Conservation (phyloP, 768 basidiomycete genomes). For the Hemileccinum rubropunctum region DNA sequence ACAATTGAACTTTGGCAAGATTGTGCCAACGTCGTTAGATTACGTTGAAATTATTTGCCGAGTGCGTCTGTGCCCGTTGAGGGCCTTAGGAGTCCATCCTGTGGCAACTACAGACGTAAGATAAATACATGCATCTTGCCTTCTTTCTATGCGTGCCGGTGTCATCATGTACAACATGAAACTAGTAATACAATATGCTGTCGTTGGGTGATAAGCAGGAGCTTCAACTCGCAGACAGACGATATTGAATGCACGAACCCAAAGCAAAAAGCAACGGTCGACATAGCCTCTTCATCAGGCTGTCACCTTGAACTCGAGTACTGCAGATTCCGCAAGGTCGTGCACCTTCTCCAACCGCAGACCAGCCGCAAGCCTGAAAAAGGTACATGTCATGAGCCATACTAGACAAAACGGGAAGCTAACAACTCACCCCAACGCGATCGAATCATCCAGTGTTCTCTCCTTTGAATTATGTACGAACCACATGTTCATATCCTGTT, state of each 20-base stretch:
- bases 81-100: slow-evolving; percentile 2
- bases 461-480: slow-evolving; percentile 40
- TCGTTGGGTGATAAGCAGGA: neutral
- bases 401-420: neutral
- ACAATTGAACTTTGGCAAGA: too few relatives aligned
- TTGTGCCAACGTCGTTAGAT: neutral
- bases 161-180: neutral
- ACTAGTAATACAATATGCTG: slow-evolving; percentile 3
- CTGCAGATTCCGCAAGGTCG: slow-evolving; percentile 26
- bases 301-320: slow-evolving; percentile 23
- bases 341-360: slow-evolving; percentile 25
- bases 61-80: slow-evolving; percentile 11
- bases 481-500: slow-evolving; percentile 49
- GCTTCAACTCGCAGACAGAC: too few relatives aligned
- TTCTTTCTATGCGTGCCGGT: neutral
- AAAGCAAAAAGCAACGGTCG: too few relatives aligned
- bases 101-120: slow-evolving; percentile 3
- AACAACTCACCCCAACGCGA: slow-evolving; percentile 30
- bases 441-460: slow-evolving; percentile 40
- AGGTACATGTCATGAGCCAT: neutral
- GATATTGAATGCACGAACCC: neutral
- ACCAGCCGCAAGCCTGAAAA: slow-evolving; percentile 15
- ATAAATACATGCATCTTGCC: neutral
- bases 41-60: neutral
- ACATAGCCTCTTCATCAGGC: slow-evolving; percentile 1